phyloP scores from a whole-genome alignment of 805 yeast species.

The Ogataea nitratoaversa region DNA sequence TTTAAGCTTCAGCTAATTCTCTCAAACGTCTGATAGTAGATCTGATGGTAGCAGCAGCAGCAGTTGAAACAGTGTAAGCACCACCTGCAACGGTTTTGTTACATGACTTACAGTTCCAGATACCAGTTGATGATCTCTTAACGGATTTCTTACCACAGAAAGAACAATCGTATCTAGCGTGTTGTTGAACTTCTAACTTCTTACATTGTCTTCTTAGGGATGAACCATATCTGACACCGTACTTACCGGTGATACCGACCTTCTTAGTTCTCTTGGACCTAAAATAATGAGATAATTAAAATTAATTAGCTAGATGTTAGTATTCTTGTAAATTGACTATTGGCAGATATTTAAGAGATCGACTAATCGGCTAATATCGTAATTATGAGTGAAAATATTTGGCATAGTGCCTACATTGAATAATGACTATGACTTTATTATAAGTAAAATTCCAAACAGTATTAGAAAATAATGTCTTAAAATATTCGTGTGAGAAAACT shows the following conservation, averaged over 20 bases:
- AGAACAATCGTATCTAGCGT: constrained; percentile 97
- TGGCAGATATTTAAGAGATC: no score
- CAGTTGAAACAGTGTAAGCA: constrained; percentile 98
- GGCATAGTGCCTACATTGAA: no score
- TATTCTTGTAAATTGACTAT: constrained; percentile 2
- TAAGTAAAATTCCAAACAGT: no score
- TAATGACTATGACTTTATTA: no score
- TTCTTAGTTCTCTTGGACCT: constrained; percentile 99
- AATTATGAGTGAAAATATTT: no score
- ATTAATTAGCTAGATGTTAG: constrained; percentile 13
- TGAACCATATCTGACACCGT: constrained; percentile 99
- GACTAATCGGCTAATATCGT: no score
- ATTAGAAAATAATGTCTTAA: no score
- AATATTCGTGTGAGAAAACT: no score
- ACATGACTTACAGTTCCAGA: constrained; percentile 97
- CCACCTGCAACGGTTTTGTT: constrained; percentile 99
- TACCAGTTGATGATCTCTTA: constrained; percentile 96
- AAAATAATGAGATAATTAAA: constrained; percentile 1
- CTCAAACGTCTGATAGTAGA: constrained; percentile 99
- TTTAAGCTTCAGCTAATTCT: constrained; percentile 99
- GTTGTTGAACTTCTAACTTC: constrained; percentile 98
- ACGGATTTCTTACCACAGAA: constrained; percentile 99
- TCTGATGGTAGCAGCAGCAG: constrained; percentile 99
- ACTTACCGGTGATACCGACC: constrained; percentile 99
- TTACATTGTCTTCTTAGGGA: constrained; percentile 99